Evolutionary conservation across 495 filamentous ascomycete species (phyloP), one percentile per base, ranked within the genome.

Genomic region (Staphylotrichum tortipilum): DNA sequence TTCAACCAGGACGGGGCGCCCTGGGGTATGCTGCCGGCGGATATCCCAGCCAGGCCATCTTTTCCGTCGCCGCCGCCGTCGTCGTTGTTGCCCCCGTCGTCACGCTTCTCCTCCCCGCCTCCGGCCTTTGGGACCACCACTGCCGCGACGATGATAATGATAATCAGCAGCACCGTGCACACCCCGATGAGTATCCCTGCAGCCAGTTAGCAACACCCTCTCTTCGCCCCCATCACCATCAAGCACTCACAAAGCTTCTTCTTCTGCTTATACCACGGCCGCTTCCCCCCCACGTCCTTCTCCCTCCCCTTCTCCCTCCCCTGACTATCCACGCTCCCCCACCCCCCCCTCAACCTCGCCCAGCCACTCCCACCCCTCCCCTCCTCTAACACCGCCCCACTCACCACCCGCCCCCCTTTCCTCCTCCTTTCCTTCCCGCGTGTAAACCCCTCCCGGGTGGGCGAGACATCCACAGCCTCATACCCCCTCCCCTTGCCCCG

Each of bases 1-100:
- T 99, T 92, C 14, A 95, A 70, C 51, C 84, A 79, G 0, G 85
- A 85, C 0, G 87, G 89, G 60, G 83, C 79, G 21, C 81, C 71
- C 10, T 69, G 64, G 4, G 89, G 89, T 40, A 94, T 84, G 55
- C 70, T 77, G 50, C 73, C 70, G 35, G 76, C 69, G 34, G 76
- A 77, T 19, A 89, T 69, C 18, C 72, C 68, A 47, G 76, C 62
- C 15, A 94, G 69, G 54, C 80, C 84, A 3, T 72, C 67, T 1
- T 57, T 64, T 4, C 60, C 54, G 12, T 65, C 57, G 7, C 64
- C 54, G 19, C 54, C 53, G 11, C 36, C 14, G 8, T 35, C 35
- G 0, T 50, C 54, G 12, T 65, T 58, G 7, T 63, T 53, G 19
- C 54, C 53, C 8, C 36, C 14, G 8, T 35, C 35, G 0, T 50